phyloP scores from a whole-genome alignment of 495 filamentous ascomycete genomes.

The Podospora fimiseda region DNA sequence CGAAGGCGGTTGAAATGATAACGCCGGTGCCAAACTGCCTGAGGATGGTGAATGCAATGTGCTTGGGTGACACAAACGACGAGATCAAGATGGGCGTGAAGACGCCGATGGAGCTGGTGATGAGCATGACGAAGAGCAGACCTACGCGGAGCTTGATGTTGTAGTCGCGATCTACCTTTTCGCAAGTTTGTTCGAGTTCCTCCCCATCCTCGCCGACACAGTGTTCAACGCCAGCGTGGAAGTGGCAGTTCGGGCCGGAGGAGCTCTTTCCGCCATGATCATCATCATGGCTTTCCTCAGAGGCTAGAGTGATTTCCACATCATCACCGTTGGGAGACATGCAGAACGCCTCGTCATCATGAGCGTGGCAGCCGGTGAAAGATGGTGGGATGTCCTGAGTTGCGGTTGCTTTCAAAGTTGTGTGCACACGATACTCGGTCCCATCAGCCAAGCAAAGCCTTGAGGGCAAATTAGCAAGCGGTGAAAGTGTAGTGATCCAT shows the following conservation, averaged over 20 bases:
- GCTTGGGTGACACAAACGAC: slow-evolving; percentile 21
- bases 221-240: slow-evolving; percentile 24
- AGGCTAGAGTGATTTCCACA: slow-evolving; percentile 9
- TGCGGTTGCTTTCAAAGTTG: slow-evolving; percentile 13
- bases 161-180: slow-evolving; percentile 45
- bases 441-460: slow-evolving; percentile 15
- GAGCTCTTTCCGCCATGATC: slow-evolving; percentile 23
- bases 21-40: slow-evolving; percentile 73
- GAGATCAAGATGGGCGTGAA: slow-evolving; percentile 40
- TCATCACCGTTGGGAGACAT: slow-evolving; percentile 39
- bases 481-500: no score
- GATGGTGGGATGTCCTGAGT: slow-evolving; percentile 14
- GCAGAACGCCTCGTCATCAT: slow-evolving; percentile 31
- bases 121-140: slow-evolving; percentile 48
- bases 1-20: slow-evolving; percentile 63
- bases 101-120: slow-evolving; percentile 31
- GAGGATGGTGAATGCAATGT: slow-evolving; percentile 43
- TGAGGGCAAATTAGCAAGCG: neutral
- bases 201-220: slow-evolving; percentile 37
- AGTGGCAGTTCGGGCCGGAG: slow-evolving; percentile 6
- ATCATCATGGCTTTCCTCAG: slow-evolving; percentile 2
- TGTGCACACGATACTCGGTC: slow-evolving; percentile 15
- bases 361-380: slow-evolving; percentile 21
- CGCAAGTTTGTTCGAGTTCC: slow-evolving; percentile 31
- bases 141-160: slow-evolving; percentile 54